Conservation (phyloP, 352 stramenopile species). For the Pythium folliculosum region DNA sequence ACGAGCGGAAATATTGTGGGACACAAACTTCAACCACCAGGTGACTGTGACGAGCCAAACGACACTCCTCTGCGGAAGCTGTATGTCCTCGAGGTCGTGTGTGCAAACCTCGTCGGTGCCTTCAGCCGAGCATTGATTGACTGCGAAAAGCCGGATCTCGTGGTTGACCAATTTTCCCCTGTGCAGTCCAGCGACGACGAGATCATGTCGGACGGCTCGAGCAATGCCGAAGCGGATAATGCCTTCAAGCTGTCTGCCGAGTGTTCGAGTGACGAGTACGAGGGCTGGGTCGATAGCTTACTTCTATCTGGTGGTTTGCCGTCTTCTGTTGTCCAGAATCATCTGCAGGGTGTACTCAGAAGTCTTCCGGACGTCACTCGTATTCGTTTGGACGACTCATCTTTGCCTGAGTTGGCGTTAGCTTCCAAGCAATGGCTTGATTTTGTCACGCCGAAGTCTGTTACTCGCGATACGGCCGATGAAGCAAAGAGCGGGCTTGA, state of each 20-base stretch:
- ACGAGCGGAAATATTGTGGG: constrained; percentile 84
- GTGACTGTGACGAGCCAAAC: background rate
- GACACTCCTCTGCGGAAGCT: constrained; percentile 30
- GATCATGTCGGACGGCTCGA: constrained; percentile 35
- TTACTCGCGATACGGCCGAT: constrained; percentile 5
- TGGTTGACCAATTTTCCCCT: constrained; percentile 44
- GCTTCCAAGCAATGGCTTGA: constrained; percentile 58
- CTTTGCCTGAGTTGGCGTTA: constrained; percentile 32
- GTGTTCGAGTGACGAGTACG: constrained; percentile 76
- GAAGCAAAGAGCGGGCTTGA: constrained; percentile 24
- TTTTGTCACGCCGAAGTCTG: constrained; percentile 62
- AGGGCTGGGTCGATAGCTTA: constrained; percentile 76
- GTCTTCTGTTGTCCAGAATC: constrained; percentile 48
- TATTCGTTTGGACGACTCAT: constrained; percentile 6
- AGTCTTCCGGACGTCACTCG: constrained; percentile 46
- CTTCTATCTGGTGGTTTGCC: constrained; percentile 79
- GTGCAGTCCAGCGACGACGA: constrained; percentile 35
- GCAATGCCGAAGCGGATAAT: constrained; percentile 29
- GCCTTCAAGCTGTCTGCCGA: constrained; percentile 55
- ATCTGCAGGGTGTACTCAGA: constrained; percentile 63
- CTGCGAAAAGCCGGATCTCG: constrained; percentile 56
- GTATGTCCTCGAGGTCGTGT: constrained; percentile 75
- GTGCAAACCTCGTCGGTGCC: constrained; percentile 73
- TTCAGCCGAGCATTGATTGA: constrained; percentile 73
- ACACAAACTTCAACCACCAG: constrained; percentile 37